Evolutionary conservation across 495 filamentous ascomycete genomes (phyloP).

Genomic region (Xeromyces bisporus): DNA sequence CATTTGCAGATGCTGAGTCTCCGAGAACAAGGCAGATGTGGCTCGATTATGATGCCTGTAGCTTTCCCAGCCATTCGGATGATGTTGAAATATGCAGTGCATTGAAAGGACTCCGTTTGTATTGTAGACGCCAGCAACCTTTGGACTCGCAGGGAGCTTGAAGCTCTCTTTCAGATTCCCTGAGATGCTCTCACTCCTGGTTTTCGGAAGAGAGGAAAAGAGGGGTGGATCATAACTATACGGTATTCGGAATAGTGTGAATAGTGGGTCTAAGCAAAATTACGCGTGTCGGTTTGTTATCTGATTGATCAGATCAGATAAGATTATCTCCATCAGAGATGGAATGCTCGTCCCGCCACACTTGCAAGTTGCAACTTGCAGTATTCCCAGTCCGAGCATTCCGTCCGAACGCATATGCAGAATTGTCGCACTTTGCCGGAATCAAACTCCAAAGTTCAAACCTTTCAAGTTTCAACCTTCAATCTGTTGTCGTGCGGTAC

Average conservation of each 20-base stretch:
- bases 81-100: conserved; percentile 12
- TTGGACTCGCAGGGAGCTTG: conserved; percentile 9
- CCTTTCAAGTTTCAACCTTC: not conserved
- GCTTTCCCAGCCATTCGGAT: conserved; percentile 12
- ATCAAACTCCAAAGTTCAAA: not conserved
- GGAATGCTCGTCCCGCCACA: too few species aligned
- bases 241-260: too few species aligned
- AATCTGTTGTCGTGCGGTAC: not conserved
- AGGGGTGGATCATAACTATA: too few species aligned
- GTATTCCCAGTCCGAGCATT: not conserved
- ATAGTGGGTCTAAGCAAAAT: too few species aligned
- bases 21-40: conserved; percentile 23
- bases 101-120: conserved; percentile 12
- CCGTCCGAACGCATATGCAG: not conserved
- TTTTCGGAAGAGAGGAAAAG: too few species aligned
- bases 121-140: conserved; percentile 10
- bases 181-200: too few species aligned
- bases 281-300: too few species aligned
- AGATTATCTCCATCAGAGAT: not conserved
- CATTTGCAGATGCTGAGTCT: conserved; percentile 18
- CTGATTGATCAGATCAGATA: not conserved
- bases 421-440: not conserved
- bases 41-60: conserved; percentile 13
- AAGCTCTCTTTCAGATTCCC: too few species aligned
- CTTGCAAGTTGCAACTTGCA: too few species aligned